Conservation (phyloP, 2,329 filamentous ascomycete species). For the Lachnellula suecica region DNA sequence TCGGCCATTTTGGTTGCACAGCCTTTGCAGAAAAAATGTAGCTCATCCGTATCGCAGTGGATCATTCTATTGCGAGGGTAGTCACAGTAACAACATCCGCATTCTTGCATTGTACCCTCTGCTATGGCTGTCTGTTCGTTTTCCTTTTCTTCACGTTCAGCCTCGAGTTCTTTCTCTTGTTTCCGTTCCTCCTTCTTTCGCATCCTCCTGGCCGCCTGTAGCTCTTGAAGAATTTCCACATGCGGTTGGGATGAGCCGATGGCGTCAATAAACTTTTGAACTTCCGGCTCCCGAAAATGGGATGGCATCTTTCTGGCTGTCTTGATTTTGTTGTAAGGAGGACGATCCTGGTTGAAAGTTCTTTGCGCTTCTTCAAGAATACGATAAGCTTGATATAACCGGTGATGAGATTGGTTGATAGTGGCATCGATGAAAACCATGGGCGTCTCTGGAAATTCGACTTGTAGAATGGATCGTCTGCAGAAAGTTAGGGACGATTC, state of each 20-base stretch:
- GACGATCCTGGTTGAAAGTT: slow-evolving; percentile 23
- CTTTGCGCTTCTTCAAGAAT: slow-evolving; percentile 37
- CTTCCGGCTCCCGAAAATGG: slow-evolving; percentile 8
- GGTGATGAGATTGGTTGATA: slow-evolving; percentile 31
- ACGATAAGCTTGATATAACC: slow-evolving; percentile 32
- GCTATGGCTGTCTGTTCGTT: slow-evolving; percentile 44
- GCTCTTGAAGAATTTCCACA: slow-evolving; percentile 36
- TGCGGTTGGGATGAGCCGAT: not conserved
- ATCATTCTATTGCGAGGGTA: slow-evolving; percentile 66
- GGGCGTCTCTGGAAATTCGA: slow-evolving; percentile 38
- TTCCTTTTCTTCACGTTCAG: slow-evolving; percentile 39
- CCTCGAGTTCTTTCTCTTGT: slow-evolving; percentile 37
- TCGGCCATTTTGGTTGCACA: slow-evolving; percentile 69
- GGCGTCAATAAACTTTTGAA: slow-evolving; percentile 9
- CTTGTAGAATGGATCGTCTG: slow-evolving; percentile 25
- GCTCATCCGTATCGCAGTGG: slow-evolving; percentile 53
- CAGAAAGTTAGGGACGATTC: slow-evolving; percentile 5
- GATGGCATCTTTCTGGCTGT: slow-evolving; percentile 24
- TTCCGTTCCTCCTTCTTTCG: slow-evolving; percentile 32
- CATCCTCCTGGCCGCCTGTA: slow-evolving; percentile 37
- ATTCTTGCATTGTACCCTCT: slow-evolving; percentile 61
- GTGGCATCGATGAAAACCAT: slow-evolving; percentile 36
- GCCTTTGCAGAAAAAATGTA: slow-evolving; percentile 62
- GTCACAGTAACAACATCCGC: slow-evolving; percentile 71
- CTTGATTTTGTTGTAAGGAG: slow-evolving; percentile 30